Evolutionary conservation across 139 green algal genomes (phyloP), one percentile per base, ranked within the genome.

Genomic region (Tetraselmis striata): DNA sequence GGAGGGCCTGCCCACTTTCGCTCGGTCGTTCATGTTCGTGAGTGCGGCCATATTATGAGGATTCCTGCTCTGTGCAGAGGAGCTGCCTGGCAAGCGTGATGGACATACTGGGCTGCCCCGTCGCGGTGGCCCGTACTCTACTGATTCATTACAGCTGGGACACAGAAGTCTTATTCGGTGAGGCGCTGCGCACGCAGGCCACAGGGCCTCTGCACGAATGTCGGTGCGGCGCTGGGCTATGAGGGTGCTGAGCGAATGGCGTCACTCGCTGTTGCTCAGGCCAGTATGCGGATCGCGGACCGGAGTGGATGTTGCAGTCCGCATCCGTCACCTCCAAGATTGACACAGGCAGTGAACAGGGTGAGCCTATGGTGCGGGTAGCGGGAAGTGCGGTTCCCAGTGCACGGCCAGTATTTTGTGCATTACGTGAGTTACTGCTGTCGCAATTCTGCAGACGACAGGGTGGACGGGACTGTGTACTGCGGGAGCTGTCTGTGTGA

Each of bases 121-220:
- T 79, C 1, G 87, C 85, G 0, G 85, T 84, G 1, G 90, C 92
- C 24, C 87, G 92, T n/a, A 85, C 85, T 1, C 87, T 96, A 74
- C 91, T 96, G 0, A 95, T 94, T 76, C 87, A 87, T 78, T 95
- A 94, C 80, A 85, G 84, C 28, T 96, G 92, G 92, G 83, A 91
- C 84, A 87, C 87, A 59, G 91, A 94, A n/a, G 30, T 32, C 1
- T 81, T 94, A 2, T 85, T 92, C 58, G 87, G 90, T 90, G 80
- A 81, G 79, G 11, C 45, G 11, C n/a, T n/a, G n/a, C n/a, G n/a
- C n/a, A n/a, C n/a, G n/a, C n/a, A n/a, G n/a, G n/a, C n/a, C n/a
- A n/a, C n/a, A n/a, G n/a, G n/a, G n/a, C n/a, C n/a, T n/a, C n/a
- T n/a, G n/a, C n/a, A n/a, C n/a, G n/a, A n/a, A n/a, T n/a, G n/a